Evolutionary conservation across 768 basidiomycete species (phyloP).

Genomic region (Amanita pallidorosea): DNA sequence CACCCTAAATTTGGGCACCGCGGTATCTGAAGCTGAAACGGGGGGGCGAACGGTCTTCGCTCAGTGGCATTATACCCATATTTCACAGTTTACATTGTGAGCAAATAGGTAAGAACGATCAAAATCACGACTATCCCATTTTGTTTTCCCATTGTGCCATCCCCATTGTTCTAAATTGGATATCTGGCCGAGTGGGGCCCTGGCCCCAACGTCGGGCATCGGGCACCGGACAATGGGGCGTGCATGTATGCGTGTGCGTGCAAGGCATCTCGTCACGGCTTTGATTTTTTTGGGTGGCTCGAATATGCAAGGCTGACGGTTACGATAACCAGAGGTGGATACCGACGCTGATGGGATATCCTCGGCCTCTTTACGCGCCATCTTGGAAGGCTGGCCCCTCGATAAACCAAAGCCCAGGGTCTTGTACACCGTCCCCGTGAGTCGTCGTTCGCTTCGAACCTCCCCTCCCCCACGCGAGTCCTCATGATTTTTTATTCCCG

Average conservation of each 20-base stretch:
- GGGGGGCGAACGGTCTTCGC: not conserved
- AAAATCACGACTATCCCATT: not conserved
- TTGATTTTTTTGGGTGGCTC: not conserved
- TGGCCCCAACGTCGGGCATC: not conserved
- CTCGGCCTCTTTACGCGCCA: slow-evolving; percentile 45
- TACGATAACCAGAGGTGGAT: slow-evolving; percentile 50
- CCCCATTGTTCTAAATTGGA: not conserved
- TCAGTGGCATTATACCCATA: slow-evolving; percentile 8
- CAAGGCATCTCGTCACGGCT: not conserved
- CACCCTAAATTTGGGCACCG: not conserved
- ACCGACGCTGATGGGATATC: slow-evolving; percentile 68
- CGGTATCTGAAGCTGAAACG: not conserved
- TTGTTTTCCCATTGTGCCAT: not conserved
- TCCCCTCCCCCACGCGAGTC: too few species aligned
- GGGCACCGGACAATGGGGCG: not conserved
- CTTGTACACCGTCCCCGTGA: slow-evolving; percentile 73
- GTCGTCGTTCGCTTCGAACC: slow-evolving; percentile 10
- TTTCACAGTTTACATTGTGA: slow-evolving; percentile 9
- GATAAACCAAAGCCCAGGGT: slow-evolving; percentile 65
- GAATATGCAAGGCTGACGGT: not conserved
- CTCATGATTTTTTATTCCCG: too few species aligned
- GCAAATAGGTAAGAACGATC: slow-evolving; percentile 6
- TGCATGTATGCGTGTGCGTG: not conserved
- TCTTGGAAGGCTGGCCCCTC: slow-evolving; percentile 66
- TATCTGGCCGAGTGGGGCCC: not conserved